Percentiles rank a stretch among this genome's conserved stretches.
These are phyloP conservation scores for Orobanche coerulescens DNA, from an alignment of 257 asterid species.

Conservation along the genomic window DNA sequence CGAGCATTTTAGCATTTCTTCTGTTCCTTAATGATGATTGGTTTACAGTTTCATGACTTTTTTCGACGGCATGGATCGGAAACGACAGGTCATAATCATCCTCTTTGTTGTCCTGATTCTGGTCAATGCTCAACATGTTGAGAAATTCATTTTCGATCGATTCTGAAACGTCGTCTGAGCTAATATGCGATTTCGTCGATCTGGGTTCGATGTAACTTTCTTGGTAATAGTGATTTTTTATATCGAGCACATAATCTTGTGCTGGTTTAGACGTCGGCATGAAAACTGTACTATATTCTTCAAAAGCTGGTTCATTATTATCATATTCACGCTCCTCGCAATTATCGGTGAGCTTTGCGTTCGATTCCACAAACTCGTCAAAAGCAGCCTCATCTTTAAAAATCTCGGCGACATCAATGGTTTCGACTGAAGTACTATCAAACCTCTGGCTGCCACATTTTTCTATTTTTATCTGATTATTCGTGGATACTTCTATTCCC, in stretches of 20 bases:
- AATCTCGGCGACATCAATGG: constrained; percentile 48
- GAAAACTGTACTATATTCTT: constrained; percentile 23
- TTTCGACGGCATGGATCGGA: constrained; percentile 35
- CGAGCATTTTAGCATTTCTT: constrained; percentile 56
- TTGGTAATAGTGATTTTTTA: constrained; percentile 25
- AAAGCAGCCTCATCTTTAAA: constrained; percentile 36
- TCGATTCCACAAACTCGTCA: constrained; percentile 27
- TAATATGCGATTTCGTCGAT: constrained; percentile 33
- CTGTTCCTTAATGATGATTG: constrained; percentile 43
- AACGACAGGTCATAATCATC: constrained; percentile 57
- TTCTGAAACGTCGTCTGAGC: constrained; percentile 56
- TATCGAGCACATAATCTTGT: constrained; percentile 23
- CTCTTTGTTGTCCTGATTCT: constrained; percentile 26
- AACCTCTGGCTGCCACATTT: constrained; percentile 31
- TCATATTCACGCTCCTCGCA: constrained; percentile 19
- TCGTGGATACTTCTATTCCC: constrained; percentile 39
- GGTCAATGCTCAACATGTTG: constrained; percentile 45
- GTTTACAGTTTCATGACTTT: constrained; percentile 22
- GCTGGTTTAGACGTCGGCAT: constrained; percentile 15
- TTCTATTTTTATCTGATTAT: constrained; percentile 30
- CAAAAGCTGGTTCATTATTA: constrained; percentile 23
- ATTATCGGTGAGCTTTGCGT: constrained; percentile 25
- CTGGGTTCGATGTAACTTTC: constrained; percentile 16
- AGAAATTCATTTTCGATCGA: constrained; percentile 77
- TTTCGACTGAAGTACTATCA: constrained; percentile 40